Evolutionary conservation across 768 basidiomycete species (phyloP).

Genomic region (Rhodotorula sphaerocarpa): DNA sequence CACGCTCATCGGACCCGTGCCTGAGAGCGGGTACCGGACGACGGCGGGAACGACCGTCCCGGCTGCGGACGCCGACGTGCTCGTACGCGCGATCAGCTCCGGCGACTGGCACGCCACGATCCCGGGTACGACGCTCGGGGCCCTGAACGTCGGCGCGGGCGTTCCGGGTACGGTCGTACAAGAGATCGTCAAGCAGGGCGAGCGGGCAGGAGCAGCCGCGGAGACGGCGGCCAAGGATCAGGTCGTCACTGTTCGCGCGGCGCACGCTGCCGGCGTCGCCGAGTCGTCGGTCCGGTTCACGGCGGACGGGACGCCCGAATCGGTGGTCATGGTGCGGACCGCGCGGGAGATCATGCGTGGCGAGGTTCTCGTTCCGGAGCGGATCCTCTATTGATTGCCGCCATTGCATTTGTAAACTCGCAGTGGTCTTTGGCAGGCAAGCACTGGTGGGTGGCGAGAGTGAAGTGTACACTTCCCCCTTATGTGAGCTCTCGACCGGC

Average conservation of each 20-base stretch:
- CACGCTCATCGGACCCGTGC: slow-evolving; percentile 13
- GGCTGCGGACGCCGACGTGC: slow-evolving; percentile 7
- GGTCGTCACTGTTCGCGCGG: slow-evolving; percentile 19
- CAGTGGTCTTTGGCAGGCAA: too few species aligned
- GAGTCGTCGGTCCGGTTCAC: slow-evolving; percentile 24
- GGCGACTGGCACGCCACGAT: slow-evolving; percentile 35
- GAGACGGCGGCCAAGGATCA: not conserved
- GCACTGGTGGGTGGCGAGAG: too few species aligned
- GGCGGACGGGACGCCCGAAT: not conserved
- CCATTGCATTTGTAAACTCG: too few species aligned
- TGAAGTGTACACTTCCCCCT: too few species aligned
- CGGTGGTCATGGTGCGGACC: slow-evolving; percentile 32
- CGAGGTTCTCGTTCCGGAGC: slow-evolving; percentile 18
- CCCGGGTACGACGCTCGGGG: slow-evolving; percentile 32
- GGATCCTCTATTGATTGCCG: too few species aligned
- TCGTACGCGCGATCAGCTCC: slow-evolving; percentile 20
- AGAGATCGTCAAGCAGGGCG: not conserved
- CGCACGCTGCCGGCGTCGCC: slow-evolving; percentile 25
- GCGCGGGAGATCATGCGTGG: slow-evolving; percentile 35
- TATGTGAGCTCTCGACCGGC: too few species aligned
- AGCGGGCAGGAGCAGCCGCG: too few species aligned
- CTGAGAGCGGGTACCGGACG: slow-evolving; percentile 4
- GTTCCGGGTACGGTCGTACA: slow-evolving; percentile 19
- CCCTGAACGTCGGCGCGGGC: slow-evolving; percentile 21
- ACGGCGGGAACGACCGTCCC: not conserved